These are phyloP conservation scores for Paraconiothyrium brasiliense DNA, from an alignment of 2,329 filamentous ascomycete genomes.

Conservation along the genomic window DNA sequence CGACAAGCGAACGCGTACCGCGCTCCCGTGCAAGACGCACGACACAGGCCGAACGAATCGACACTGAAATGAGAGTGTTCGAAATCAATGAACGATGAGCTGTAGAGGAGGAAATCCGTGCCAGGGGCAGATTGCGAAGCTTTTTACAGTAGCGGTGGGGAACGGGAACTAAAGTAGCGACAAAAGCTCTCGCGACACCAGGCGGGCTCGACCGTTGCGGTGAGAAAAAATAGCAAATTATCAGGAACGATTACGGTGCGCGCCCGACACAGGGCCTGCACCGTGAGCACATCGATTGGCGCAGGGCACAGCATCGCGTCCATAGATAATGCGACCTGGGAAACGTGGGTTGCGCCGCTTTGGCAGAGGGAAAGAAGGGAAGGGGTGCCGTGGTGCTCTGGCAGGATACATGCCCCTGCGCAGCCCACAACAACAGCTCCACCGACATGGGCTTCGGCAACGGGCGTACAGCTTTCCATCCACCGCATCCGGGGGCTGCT, in stretches of 20 bases:
- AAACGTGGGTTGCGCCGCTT: conserved; percentile 8
- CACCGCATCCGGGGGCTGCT: not conserved
- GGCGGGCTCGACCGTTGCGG: conserved; percentile 11
- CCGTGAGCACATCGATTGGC: conserved; percentile 8
- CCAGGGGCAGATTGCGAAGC: conserved; percentile 11
- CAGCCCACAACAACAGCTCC: conserved; percentile 5
- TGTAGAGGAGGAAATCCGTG: not conserved
- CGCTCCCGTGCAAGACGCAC: conserved; percentile 15
- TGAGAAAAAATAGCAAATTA: conserved; percentile 11
- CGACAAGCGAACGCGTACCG: conserved; percentile 13
- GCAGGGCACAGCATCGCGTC: conserved; percentile 4
- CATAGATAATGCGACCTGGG: conserved; percentile 13
- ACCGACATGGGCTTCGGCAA: conserved; percentile 3
- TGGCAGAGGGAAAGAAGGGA: conserved; percentile 3
- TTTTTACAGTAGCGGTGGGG: conserved; percentile 12
- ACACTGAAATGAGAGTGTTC: not conserved
- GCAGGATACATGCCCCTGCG: conserved; percentile 15
- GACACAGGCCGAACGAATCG: conserved; percentile 8
- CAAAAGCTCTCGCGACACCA: conserved; percentile 9
- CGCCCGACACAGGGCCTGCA: conserved; percentile 6
- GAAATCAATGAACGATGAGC: conserved; percentile 2
- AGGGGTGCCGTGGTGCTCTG: conserved; percentile 5
- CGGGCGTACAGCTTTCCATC: conserved; percentile 5
- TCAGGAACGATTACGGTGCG: conserved; percentile 1
- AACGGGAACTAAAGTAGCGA: conserved; percentile 16